phyloP scores from a whole-genome alignment of 495 filamentous ascomycete genomes.

The Lindgomyces ingoldianus region DNA sequence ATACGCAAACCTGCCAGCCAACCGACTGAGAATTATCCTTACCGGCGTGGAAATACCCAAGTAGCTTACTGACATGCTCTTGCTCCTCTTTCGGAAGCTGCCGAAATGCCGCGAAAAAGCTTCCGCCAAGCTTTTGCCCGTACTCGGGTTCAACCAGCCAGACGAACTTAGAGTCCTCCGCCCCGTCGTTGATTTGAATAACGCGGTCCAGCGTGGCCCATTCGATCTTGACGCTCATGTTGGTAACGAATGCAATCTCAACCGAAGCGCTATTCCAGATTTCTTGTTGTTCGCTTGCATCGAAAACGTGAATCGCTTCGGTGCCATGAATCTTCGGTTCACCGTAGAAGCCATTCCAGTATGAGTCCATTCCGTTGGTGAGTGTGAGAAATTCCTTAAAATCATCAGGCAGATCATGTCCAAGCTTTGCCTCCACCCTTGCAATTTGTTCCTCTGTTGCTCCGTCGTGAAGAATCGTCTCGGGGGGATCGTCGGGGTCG shows the following conservation, averaged over 20 bases:
- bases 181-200: conserved; percentile 29
- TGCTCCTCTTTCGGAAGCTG: conserved; percentile 13
- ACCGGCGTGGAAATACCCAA: conserved; percentile 20
- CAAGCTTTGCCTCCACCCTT: conserved; percentile 17
- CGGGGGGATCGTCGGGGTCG: conserved; percentile 34
- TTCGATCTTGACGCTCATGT: conserved; percentile 23
- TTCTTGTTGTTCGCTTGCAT: conserved; percentile 30
- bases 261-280: conserved; percentile 23
- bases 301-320: conserved; percentile 24
- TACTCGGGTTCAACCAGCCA: conserved; percentile 31
- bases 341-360: conserved; percentile 35
- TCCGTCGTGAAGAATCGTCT: conserved; percentile 24
- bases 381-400: conserved; percentile 29
- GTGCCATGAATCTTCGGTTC: conserved; percentile 28
- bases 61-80: conserved; percentile 9
- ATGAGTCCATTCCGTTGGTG: conserved; percentile 28
- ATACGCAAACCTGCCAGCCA: conserved; percentile 23
- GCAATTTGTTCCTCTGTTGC: conserved; percentile 21
- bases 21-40: conserved; percentile 8
- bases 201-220: conserved; percentile 19
- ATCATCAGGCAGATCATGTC: conserved; percentile 25
- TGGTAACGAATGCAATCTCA: conserved; percentile 22
- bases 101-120: conserved; percentile 12
- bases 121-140: neutral
- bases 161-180: conserved; percentile 22